Evolutionary conservation across 2,329 filamentous ascomycete genomes (phyloP).

Genomic region (Ilyonectria robusta): DNA sequence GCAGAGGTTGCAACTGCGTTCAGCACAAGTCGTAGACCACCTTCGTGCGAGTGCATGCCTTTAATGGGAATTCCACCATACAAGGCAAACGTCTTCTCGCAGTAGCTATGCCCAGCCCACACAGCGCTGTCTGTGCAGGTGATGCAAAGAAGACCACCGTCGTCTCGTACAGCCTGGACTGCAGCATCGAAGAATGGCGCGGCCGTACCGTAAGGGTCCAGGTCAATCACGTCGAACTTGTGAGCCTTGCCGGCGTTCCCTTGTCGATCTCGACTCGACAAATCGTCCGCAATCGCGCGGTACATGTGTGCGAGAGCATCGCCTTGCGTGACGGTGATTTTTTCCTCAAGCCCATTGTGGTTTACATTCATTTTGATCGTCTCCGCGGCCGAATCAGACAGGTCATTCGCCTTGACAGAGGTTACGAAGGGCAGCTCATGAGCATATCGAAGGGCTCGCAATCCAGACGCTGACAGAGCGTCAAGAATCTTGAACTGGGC

Average conservation of each 20-base stretch:
- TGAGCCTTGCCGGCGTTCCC: conserved; percentile 58
- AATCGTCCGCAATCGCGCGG: conserved; percentile 70
- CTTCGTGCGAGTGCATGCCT: conserved; percentile 89
- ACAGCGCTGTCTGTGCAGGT: conserved; percentile 97
- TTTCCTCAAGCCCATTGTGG: conserved; percentile 82
- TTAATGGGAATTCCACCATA: conserved; percentile 93
- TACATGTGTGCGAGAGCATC: conserved; percentile 97
- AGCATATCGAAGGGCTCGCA: conserved; percentile 91
- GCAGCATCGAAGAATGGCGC: conserved; percentile 93
- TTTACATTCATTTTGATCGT: conserved; percentile 88
- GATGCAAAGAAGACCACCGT: conserved; percentile 92
- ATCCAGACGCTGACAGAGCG: conserved; percentile 92
- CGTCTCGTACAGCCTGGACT: conserved; percentile 84
- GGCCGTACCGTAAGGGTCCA: conserved; percentile 96
- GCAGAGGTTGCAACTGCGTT: conserved; percentile 86
- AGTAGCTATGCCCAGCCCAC: conserved; percentile 93
- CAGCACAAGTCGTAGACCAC: conserved; percentile 87
- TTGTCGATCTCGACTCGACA: conserved; percentile 58
- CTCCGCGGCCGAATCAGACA: conserved; percentile 81
- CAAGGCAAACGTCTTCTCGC: conserved; percentile 93
- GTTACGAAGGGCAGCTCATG: conserved; percentile 90
- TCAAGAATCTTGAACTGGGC: conserved; percentile 87
- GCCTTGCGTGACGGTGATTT: conserved; percentile 80
- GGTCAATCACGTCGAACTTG: conserved; percentile 93
- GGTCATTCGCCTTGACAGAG: conserved; percentile 89